These are phyloP conservation scores for Eremomyces bilateralis DNA, from an alignment of 495 filamentous ascomycete species.

Conservation along the genomic window DNA sequence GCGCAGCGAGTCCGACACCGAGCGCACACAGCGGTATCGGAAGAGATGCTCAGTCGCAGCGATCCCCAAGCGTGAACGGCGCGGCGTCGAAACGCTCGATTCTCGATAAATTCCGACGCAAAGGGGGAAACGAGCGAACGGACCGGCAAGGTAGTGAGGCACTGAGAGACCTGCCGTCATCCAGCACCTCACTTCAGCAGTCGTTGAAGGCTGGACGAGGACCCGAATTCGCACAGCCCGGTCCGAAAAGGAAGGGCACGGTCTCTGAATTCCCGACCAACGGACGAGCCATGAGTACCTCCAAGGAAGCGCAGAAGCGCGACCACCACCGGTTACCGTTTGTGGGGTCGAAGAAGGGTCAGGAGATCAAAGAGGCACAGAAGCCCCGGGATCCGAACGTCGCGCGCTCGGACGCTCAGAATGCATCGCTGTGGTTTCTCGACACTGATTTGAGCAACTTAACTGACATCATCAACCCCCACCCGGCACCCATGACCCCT, in stretches of 20 bases:
- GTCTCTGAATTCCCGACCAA: too few species aligned
- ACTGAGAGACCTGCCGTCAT: constrained; percentile 32
- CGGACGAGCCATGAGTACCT: neutral
- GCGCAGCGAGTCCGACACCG: constrained; percentile 56
- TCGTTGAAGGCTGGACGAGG: constrained; percentile 23
- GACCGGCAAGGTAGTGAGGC: too few species aligned
- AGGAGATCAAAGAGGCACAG: constrained; percentile 5
- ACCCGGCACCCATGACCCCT: constrained; percentile 37
- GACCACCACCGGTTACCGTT: constrained; percentile 10
- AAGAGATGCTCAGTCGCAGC: constrained; percentile 17
- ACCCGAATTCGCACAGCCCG: constrained; percentile 27
- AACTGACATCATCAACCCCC: constrained; percentile 51
- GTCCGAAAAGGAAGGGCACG: constrained; percentile 2
- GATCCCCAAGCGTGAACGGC: constrained; percentile 32
- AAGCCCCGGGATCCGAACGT: constrained; percentile 17
- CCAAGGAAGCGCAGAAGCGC: constrained; percentile 2
- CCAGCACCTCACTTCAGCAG: constrained; percentile 28
- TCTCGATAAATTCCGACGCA: constrained; percentile 38
- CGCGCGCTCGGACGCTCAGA: constrained; percentile 3
- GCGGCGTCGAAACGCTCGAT: constrained; percentile 37
- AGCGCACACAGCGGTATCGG: constrained; percentile 34
- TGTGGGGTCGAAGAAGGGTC: constrained; percentile 7
- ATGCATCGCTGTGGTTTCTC: constrained; percentile 35
- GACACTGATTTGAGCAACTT: constrained; percentile 70
- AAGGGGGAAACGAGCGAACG: constrained; percentile 21